Base-by-base conservation (phyloP, 2,329 filamentous ascomycete species). In the Fusarium sp. region DNA sequence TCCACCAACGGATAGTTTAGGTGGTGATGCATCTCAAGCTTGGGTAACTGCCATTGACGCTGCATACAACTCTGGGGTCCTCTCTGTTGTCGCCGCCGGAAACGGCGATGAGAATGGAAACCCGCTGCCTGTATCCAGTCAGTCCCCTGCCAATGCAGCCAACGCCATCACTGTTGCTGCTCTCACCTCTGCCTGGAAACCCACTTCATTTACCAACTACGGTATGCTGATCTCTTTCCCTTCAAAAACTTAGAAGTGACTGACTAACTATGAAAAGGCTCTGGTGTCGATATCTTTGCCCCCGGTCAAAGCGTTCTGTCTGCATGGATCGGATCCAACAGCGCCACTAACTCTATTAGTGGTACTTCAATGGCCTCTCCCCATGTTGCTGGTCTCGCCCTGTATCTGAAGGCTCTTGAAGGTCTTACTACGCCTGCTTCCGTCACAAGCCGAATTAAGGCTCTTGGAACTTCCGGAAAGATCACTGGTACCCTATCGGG, bases 231-330 rank as follows among this genome's bases (percentile, higher is more conserved):
- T 18, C 11, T 11, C 22, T 14, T 7, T n/a, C 15, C 28, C 11
- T n/a, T n/a, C 7, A 2, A 1, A 1, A 11, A 4, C 15, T 13
- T 5, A 6, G 5, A 32, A 50, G 20, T 32, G 15, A 50, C 11
- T 32, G 5, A n/a, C 47, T 18, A 4, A 50, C 15, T 14, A n/a
- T n/a, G 13, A 8, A 18, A 18, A 50, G 47, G 47, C 28, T 28
- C 47, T 32, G 47, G 47, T 50, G 47, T 50, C 11, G 47, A 50
- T 32, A 50, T 50, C 28, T 50, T 50, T 32, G 47, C 28, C 13
- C 47, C 47, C 28, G 47, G 47, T 7, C 47, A 50, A 50, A 9
- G 28, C 22, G 13, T 50, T 32, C 22, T 50, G 15, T 50, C 47
- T 2, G 47, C 47, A 1, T 50, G 47, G 47, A 50, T 50, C 15